phyloP scores from a whole-genome alignment of 106 monocot genomes.

The Acanthochlamys bracteata region DNA sequence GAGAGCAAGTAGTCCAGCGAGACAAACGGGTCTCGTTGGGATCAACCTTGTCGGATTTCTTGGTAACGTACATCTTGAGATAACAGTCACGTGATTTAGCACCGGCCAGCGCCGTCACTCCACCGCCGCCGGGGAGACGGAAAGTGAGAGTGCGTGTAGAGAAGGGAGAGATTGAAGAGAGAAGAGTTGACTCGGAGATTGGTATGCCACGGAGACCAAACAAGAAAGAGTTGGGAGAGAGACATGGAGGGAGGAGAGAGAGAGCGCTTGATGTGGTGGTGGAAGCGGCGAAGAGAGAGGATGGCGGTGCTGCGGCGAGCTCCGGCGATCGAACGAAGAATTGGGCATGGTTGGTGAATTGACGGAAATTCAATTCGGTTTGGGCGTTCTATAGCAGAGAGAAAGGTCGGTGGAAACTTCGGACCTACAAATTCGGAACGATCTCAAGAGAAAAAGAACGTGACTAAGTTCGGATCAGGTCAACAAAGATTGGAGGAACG shows the following conservation, averaged over 20 bases:
- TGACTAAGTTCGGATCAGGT: too few relatives aligned
- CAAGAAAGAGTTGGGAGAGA: conserved; percentile 45
- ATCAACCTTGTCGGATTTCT: conserved; percentile 97
- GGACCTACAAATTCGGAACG: too few relatives aligned
- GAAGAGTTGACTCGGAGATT: conserved; percentile 36
- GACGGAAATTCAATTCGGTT: background rate
- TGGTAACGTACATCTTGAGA: conserved; percentile 85
- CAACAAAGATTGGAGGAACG: too few relatives aligned
- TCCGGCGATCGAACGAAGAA: conserved; percentile 44
- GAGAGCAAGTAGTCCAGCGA: conserved; percentile 80
- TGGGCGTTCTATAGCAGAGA: background rate
- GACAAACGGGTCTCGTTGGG: conserved; percentile 84
- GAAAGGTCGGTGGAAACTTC: background rate
- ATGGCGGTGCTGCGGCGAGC: conserved; percentile 35
- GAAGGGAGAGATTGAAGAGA: conserved; percentile 20
- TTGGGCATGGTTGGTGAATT: conserved; percentile 12
- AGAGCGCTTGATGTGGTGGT: conserved; percentile 24
- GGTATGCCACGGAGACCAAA: conserved; percentile 52
- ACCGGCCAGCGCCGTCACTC: conserved; percentile 86
- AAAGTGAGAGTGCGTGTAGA: conserved; percentile 42
- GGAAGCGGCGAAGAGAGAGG: conserved; percentile 32
- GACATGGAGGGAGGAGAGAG: conserved; percentile 21
- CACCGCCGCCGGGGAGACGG: conserved; percentile 75
- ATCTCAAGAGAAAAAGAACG: too few relatives aligned
- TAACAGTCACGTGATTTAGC: conserved; percentile 99